Evolutionary conservation across 176 grass and related monocot genomes (phyloP).

Genomic region (Oropetium thomaeum): DNA sequence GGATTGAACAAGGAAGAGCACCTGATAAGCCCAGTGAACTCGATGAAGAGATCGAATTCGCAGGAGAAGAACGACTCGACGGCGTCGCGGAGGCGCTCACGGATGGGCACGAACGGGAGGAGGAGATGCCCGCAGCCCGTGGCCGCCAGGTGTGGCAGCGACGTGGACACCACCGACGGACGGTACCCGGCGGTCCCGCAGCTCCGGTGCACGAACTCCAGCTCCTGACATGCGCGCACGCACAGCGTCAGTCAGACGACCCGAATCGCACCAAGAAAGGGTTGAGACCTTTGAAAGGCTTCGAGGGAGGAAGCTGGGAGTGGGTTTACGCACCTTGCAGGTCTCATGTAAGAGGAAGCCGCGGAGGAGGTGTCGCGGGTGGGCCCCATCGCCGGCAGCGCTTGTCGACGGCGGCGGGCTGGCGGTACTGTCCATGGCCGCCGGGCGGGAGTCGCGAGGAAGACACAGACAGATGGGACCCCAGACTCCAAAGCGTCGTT

Average conservation of each 20-base stretch:
- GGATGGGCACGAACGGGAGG: constrained; percentile 66
- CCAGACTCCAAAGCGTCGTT: no score
- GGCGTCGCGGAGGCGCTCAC: constrained; percentile 66
- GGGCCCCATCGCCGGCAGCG: constrained; percentile 22
- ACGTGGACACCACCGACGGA: constrained; percentile 74
- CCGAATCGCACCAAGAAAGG: not conserved
- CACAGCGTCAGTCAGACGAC: not conserved
- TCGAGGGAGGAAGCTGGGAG: not conserved
- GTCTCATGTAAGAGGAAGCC: constrained; percentile 58
- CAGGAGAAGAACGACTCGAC: constrained; percentile 77
- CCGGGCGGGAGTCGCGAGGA: not conserved
- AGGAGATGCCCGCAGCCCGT: constrained; percentile 79
- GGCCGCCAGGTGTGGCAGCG: constrained; percentile 65
- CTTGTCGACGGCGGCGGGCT: not conserved
- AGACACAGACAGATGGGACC: not conserved
- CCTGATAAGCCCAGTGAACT: constrained; percentile 94
- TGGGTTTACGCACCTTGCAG: constrained; percentile 59
- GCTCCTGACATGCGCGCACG: constrained; percentile 41
- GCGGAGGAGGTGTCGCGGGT: constrained; percentile 48
- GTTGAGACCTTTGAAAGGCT: constrained; percentile 17
- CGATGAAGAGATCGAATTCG: constrained; percentile 82
- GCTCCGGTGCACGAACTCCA: constrained; percentile 89
- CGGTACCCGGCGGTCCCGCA: constrained; percentile 68
- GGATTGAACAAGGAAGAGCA: constrained; percentile 15
- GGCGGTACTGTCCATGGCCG: constrained; percentile 11